Evolutionary conservation across 345 rosid genomes (phyloP).

Genomic region (Eucalyptus rudis): DNA sequence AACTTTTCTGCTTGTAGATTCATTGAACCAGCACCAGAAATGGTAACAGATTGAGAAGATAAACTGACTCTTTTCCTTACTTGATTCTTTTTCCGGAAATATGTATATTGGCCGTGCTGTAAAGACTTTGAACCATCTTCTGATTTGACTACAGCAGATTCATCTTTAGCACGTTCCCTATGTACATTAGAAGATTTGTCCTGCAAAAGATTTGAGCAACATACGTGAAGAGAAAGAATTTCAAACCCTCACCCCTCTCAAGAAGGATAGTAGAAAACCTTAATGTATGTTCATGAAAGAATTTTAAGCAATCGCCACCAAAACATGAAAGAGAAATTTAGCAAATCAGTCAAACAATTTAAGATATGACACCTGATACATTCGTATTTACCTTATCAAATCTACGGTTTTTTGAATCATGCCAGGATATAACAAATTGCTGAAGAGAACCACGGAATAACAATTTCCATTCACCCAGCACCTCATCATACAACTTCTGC

Average conservation of each 20-base stretch:
- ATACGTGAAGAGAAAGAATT: background rate
- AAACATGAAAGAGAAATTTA: background rate
- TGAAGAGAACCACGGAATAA: constrained; percentile 26
- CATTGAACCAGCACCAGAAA: background rate
- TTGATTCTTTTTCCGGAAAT: constrained; percentile 38
- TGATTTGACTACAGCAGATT: background rate
- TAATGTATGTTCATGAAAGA: background rate
- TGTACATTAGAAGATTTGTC: background rate
- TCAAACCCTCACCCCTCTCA: background rate
- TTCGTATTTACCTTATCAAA: background rate
- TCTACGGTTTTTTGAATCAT: constrained; percentile 1
- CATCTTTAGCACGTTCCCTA: background rate
- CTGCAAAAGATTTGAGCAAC: constrained; percentile 6
- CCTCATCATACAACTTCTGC: constrained; percentile 70
- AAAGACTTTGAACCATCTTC: background rate
- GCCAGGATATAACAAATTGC: constrained; percentile 20
- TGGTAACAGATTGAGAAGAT: constrained; percentile 8
- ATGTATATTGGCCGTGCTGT: constrained; percentile 23
- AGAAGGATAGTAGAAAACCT: background rate
- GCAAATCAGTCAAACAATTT: background rate
- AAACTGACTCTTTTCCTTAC: constrained; percentile 22
- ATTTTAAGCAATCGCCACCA: background rate
- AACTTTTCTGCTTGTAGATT: constrained; percentile 17
- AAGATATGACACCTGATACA: background rate
- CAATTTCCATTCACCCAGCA: constrained; percentile 44